Base-by-base conservation (phyloP, 345 rosid species). In the Linum tenue region DNA sequence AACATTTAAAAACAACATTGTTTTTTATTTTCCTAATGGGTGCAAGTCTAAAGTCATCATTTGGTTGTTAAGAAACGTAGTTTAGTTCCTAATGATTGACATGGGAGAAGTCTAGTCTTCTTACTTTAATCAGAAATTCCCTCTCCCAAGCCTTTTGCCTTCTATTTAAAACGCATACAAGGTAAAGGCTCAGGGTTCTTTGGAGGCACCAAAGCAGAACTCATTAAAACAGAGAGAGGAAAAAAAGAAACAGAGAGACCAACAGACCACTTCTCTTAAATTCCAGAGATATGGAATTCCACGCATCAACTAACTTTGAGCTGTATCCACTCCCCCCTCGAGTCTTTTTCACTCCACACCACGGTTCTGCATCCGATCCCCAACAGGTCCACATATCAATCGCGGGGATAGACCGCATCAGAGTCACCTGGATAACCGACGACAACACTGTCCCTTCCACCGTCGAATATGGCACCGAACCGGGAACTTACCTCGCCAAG, bases 311-410 rank as follows among this genome's bases (percentile, higher is more conserved):
- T 2, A 3, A 44, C 51, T 44, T 44, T 14, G 51, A 44, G 11
- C 51, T 7, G 1, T 44, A 7, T 3, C 51, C 51, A 44, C 51
- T 44, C 1, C 11, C 7, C 3, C 10, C 51, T 2, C 0, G 51
- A 44, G 31, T 86, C 16, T 71, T 87, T 63, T 50, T 63, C 59
- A 75, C 90, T 22, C 64, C 70, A 16, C 83, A 92, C 63, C 40
- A 75, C 8, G 67, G 91, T 12, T 79, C 90, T 12, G 70, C 82
- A 15, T 76, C 85, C 9, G 91, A 84, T 44, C 91, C 98, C 15
- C 97, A 92, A 75, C 98, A 92, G 91, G 98, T 91, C 37, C 98
- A 89, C 61, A 51, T 85, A 65, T 87, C 98, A 2, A 70, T 90
- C 31, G 91, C 65, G 15, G 98, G 91, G 53, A 75, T 56, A 63